Conservation (phyloP, 768 basidiomycete species). For the Pisolithus sp. region DNA sequence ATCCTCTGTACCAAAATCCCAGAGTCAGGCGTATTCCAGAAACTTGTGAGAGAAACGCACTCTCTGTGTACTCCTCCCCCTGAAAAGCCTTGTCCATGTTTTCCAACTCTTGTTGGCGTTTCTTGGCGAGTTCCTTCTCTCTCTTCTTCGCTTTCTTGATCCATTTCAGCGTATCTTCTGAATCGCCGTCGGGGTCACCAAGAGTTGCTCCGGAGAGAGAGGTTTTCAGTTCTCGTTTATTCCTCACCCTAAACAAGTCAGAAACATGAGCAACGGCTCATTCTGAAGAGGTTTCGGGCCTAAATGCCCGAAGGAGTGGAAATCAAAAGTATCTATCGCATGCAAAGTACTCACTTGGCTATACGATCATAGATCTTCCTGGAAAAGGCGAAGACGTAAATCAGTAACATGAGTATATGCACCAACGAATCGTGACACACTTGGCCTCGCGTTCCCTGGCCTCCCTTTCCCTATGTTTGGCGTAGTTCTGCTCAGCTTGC, state of each 20-base stretch:
- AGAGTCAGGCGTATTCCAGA: background rate
- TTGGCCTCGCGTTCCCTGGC: conserved; percentile 68
- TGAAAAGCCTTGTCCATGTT: conserved; percentile 73
- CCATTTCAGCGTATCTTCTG: conserved; percentile 83
- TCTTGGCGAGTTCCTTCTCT: conserved; percentile 82
- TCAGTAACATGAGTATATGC: conserved; percentile 12
- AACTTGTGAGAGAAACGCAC: conserved; percentile 38
- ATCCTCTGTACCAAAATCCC: conserved; percentile 50
- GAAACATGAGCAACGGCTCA: conserved; percentile 32
- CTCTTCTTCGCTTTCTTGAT: conserved; percentile 86
- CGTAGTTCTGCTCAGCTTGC: conserved; percentile 83
- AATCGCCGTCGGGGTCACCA: conserved; percentile 75
- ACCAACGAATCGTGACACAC: conserved; percentile 38
- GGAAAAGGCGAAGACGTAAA: conserved; percentile 12
- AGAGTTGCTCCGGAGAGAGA: conserved; percentile 91
- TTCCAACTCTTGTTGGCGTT: conserved; percentile 77
- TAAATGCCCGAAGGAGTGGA: conserved; percentile 23
- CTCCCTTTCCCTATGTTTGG: conserved; percentile 62
- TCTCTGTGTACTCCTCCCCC: conserved; percentile 77
- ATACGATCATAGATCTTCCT: conserved; percentile 72
- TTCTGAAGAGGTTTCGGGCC: background rate
- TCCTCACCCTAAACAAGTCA: conserved; percentile 73
- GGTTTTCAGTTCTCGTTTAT: conserved; percentile 86
- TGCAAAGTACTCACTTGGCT: conserved; percentile 74
- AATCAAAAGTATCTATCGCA: conserved; percentile 40